These are phyloP conservation scores for Mucor piriformis DNA, from an alignment of 371 early-diverging fungal genomes.

Conservation along the genomic window DNA sequence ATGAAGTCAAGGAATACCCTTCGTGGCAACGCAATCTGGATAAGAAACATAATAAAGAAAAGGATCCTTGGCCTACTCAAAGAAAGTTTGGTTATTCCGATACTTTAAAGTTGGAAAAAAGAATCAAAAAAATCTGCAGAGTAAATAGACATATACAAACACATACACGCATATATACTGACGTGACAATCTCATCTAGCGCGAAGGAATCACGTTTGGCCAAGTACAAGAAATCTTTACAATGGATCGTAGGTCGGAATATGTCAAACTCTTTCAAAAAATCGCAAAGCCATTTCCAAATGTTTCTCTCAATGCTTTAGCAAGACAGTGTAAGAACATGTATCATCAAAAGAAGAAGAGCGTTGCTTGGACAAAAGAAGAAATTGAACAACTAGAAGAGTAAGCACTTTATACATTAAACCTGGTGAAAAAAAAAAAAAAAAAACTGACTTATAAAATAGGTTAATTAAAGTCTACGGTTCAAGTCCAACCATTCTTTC, in stretches of 20 bases:
- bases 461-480: constrained; percentile 15
- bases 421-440: too few relatives aligned
- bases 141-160: neutral
- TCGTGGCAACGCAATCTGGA: constrained; percentile 20
- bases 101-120: constrained; percentile 23
- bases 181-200: constrained; percentile 13
- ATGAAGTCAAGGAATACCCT: constrained; percentile 4
- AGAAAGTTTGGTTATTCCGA: constrained; percentile 26
- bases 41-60: neutral
- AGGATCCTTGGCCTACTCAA: constrained; percentile 14
- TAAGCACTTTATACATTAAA: neutral
- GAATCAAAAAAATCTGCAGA: constrained; percentile 32
- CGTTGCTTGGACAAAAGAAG: constrained; percentile 18
- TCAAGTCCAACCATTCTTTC: neutral
- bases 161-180: neutral
- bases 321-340: constrained; percentile 2
- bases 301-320: constrained; percentile 6
- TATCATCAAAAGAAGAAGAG: constrained; percentile 13
- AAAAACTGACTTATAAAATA: neutral
- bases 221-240: constrained; percentile 19
- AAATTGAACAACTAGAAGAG: constrained; percentile 15
- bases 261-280: constrained; percentile 14
- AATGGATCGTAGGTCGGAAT: neutral
- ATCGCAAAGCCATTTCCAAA: constrained; percentile 25
- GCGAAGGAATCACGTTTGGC: constrained; percentile 15